These are phyloP conservation scores for Globisporangium echinulatum DNA, from an alignment of 352 stramenopile genomes.

Conservation along the genomic window DNA sequence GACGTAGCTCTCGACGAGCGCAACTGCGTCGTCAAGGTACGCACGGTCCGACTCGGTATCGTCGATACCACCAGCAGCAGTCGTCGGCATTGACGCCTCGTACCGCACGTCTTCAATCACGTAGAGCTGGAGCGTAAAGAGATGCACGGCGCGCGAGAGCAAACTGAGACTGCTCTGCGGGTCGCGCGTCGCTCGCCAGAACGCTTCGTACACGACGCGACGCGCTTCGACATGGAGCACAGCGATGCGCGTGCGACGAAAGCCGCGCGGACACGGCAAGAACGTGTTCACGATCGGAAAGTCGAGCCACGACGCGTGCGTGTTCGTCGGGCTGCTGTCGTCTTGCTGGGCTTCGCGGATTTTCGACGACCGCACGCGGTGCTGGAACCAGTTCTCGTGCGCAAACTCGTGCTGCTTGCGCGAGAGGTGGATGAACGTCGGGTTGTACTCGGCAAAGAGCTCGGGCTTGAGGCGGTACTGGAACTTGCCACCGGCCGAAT, in stretches of 20 bases:
- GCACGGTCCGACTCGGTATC: slow-evolving; percentile 32
- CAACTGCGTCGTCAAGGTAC: slow-evolving; percentile 36
- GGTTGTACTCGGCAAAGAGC: slow-evolving; percentile 79
- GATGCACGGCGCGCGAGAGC: slow-evolving; percentile 60
- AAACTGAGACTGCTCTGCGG: slow-evolving; percentile 55
- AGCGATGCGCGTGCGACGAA: slow-evolving; percentile 44
- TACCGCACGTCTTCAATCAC: slow-evolving; percentile 74
- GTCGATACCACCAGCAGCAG: background rate
- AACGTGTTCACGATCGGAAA: slow-evolving; percentile 83
- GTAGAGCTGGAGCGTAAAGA: slow-evolving; percentile 81
- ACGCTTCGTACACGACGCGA: slow-evolving; percentile 60
- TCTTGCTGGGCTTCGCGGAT: slow-evolving; percentile 59
- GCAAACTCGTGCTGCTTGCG: slow-evolving; percentile 84
- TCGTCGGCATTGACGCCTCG: slow-evolving; percentile 35
- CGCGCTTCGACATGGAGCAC: slow-evolving; percentile 58
- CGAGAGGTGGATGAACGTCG: slow-evolving; percentile 82
- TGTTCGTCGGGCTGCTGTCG: slow-evolving; percentile 47
- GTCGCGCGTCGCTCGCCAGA: slow-evolving; percentile 55
- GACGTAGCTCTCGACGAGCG: slow-evolving; percentile 47
- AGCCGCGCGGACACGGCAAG: slow-evolving; percentile 56
- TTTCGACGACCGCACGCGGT: slow-evolving; percentile 65
- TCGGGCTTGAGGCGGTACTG: slow-evolving; percentile 81
- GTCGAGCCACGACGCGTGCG: slow-evolving; percentile 70
- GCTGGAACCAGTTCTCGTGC: slow-evolving; percentile 84
- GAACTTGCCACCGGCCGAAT: slow-evolving; percentile 47